phyloP scores from a whole-genome alignment of 179 eudicot species.

The Camellia oleifera region DNA sequence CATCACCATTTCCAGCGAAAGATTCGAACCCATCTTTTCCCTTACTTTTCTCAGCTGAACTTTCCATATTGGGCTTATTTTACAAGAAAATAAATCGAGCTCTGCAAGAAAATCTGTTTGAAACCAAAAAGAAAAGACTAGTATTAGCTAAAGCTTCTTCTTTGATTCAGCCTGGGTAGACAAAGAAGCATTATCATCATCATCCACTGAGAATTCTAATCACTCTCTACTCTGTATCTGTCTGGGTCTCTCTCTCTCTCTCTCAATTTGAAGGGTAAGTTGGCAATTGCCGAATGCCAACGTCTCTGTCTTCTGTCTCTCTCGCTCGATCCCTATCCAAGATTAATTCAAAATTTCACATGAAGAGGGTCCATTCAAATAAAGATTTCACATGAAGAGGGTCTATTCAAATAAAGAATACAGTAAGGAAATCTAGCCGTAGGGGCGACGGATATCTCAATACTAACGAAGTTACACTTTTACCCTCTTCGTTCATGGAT shows the following conservation, averaged over 20 bases:
- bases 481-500: background rate
- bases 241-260: background rate
- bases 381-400: background rate
- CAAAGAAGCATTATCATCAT: background rate
- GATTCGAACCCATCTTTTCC: constrained; percentile 18
- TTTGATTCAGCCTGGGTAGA: background rate
- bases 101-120: background rate
- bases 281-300: background rate
- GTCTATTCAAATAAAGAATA: background rate
- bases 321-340: no score
- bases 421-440: constrained; percentile 22
- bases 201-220: background rate
- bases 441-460: constrained; percentile 18
- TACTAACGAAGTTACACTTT: no score
- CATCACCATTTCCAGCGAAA: background rate
- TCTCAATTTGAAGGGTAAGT: background rate
- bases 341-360: constrained; percentile 4
- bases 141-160: background rate
- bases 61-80: background rate
- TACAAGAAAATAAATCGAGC: background rate
- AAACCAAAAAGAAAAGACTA: background rate
- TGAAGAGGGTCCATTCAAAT: background rate
- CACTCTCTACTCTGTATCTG: no score
- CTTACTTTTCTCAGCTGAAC: constrained; percentile 36
- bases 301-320: constrained; percentile 17